Evolutionary conservation across 371 early-diverging fungal species (phyloP), one percentile per base, ranked within the genome.

Genomic region (Synchytrium microbalum): DNA sequence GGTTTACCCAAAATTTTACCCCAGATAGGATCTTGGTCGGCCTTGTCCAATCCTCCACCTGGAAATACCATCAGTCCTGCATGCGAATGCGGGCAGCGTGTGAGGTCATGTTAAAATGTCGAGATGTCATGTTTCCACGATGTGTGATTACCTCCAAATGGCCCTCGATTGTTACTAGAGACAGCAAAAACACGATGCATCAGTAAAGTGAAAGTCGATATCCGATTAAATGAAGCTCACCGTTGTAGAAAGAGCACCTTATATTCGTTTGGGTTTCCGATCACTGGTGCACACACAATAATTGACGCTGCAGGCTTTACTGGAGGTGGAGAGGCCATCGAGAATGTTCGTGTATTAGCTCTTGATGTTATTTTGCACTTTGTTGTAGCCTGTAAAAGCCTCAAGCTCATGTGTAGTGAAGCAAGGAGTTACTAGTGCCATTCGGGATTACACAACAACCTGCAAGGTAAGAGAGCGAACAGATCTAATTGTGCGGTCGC

Each of bases 31-130:
- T 73, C 74, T 38, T 73, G 65, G 59, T 88, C 88, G 29, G 70
- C 66, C 30, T 69, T 53, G 67, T 88, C 88, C 2, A 86, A 74
- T 2, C 81, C 79, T 38, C 88, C 88, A 19, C 81, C 81, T 66
- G 66, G 64, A 54, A 60, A 74, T 24, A 64, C 72, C 46, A 38
- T 38, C 19, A 38, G 46, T 5, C 46, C 46, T 38, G 46, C 46
- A 38, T 19, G 19, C 10, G 5, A 10, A 19, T 38, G 46, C 46
- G 46, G 5, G 46, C 10, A 38, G 46, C n/a, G n/a, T n/a, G n/a
- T n/a, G n/a, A n/a, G 46, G 5, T 10, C 19, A 5, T 10, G 19
- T 38, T 38, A 19, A 19, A 38, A 38, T 38, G 10, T 19, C 5
- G 10, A 38, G 46, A 38, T 10, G 19, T 5, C 46, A 38, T 38